A percentile compares a stretch with the other conserved stretches of the same genome.
These are phyloP conservation scores for Cryoendolithus antarcticus DNA, from an alignment of 2,329 filamentous ascomycete species.

Conservation along the genomic window DNA sequence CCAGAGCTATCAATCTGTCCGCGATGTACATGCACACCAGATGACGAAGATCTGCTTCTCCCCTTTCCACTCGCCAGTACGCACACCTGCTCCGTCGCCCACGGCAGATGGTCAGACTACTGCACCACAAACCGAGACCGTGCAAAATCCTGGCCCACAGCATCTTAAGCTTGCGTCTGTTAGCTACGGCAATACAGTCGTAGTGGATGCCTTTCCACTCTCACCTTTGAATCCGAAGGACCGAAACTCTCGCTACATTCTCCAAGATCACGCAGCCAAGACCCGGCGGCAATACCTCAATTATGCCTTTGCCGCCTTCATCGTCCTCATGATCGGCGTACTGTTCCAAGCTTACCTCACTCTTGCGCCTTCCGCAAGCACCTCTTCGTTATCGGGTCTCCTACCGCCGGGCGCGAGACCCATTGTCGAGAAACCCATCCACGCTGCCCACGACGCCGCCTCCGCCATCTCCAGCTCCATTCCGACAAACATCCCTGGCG, in stretches of 20 bases:
- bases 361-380: conserved; percentile 24
- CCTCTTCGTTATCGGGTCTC: conserved; percentile 35
- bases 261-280: conserved; percentile 43
- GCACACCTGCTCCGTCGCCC: conserved; percentile 11
- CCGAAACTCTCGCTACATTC: conserved; percentile 51
- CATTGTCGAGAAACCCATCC: conserved; percentile 9
- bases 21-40: conserved; percentile 43
- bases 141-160: conserved; percentile 32
- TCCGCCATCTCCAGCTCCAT: conserved; percentile 10
- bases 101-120: conserved; percentile 16
- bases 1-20: conserved; percentile 38
- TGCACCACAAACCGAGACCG: conserved; percentile 5
- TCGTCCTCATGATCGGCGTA: conserved; percentile 34
- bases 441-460: conserved; percentile 15
- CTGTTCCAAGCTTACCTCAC: conserved; percentile 52
- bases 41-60: conserved; percentile 44
- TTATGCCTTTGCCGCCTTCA: conserved; percentile 45
- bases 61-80: conserved; percentile 30
- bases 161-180: conserved; percentile 69
- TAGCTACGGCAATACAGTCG: conserved; percentile 65
- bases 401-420: conserved; percentile 39
- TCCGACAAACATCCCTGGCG: conserved; percentile 4
- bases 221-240: conserved; percentile 35
- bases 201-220: conserved; percentile 68
- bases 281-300: conserved; percentile 41